Percentiles rank a stretch among this genome's conserved stretches.
Conservation (phyloP, 345 rosid genomes). For the Turritis glabra region DNA sequence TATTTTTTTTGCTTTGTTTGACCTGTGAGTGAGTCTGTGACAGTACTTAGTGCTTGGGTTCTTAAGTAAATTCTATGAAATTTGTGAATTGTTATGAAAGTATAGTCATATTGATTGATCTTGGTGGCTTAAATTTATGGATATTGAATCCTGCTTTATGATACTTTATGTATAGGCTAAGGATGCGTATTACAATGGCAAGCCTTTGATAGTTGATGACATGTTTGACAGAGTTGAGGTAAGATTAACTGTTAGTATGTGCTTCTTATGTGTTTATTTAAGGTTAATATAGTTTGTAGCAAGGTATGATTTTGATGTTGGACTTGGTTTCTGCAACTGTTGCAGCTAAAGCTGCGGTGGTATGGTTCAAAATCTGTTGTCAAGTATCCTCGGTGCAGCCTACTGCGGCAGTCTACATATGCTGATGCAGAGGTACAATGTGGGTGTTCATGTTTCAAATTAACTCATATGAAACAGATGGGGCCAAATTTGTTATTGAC, state of each 20-base stretch:
- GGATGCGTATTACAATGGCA: conserved; percentile 84
- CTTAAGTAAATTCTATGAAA: no score
- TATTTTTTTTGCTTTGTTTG: neutral
- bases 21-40: neutral
- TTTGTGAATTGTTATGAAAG: neutral
- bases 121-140: neutral
- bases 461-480: neutral
- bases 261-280: neutral
- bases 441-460: conserved; percentile 16
- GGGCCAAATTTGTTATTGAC: neutral
- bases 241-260: neutral
- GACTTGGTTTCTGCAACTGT: neutral
- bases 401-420: conserved; percentile 75
- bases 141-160: neutral
- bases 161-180: conserved; percentile 52
- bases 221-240: conserved; percentile 99
- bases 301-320: neutral
- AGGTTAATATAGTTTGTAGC: neutral
- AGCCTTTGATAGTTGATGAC: conserved; percentile 86
- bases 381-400: conserved; percentile 97
- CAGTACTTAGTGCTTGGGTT: neutral
- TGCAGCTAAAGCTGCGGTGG: conserved; percentile 78
- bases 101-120: neutral
- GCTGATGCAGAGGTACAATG: conserved; percentile 91
- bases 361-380: conserved; percentile 91